Conservation (phyloP, 1,284 basidiomycete genomes). For the Boletus subluridellus region DNA sequence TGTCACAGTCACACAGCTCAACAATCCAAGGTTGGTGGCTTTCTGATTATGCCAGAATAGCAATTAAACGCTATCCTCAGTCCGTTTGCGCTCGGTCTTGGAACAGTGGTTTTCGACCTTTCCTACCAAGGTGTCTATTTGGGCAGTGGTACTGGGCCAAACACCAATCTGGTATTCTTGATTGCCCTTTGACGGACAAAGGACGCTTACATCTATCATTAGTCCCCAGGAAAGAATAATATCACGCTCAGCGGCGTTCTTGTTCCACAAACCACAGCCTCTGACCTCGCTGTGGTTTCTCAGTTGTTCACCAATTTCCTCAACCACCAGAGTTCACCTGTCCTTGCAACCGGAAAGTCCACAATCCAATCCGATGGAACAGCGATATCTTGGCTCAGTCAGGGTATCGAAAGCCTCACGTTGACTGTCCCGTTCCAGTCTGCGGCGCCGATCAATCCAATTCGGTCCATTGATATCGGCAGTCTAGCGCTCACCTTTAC, state of each 20-base stretch:
- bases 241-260: conserved; percentile 63
- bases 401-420: conserved; percentile 55
- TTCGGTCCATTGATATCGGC: conserved; percentile 64
- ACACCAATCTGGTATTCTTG: conserved; percentile 49
- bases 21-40: conserved; percentile 55
- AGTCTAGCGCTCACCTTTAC: conserved; percentile 60
- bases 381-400: conserved; percentile 64
- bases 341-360: conserved; percentile 59
- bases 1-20: conserved; percentile 53
- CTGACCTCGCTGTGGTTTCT: conserved; percentile 53
- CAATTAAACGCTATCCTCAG: conserved; percentile 33
- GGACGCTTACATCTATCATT: conserved; percentile 2
- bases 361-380: conserved; percentile 55
- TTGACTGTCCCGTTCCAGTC: conserved; percentile 65
- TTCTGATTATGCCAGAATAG: neutral
- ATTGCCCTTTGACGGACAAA: neutral
- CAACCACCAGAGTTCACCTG: conserved; percentile 59
- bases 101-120: conserved; percentile 65
- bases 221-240: conserved; percentile 56
- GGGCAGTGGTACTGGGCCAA: conserved; percentile 53
- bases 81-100: conserved; percentile 69
- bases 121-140: conserved; percentile 59
- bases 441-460: conserved; percentile 57
- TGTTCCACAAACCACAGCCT: conserved; percentile 49
- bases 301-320: conserved; percentile 72